A percentile compares a stretch with the other conserved stretches of the same genome.
Conservation (phyloP, 805 yeast species). For the Saccharomyces mikatae region DNA sequence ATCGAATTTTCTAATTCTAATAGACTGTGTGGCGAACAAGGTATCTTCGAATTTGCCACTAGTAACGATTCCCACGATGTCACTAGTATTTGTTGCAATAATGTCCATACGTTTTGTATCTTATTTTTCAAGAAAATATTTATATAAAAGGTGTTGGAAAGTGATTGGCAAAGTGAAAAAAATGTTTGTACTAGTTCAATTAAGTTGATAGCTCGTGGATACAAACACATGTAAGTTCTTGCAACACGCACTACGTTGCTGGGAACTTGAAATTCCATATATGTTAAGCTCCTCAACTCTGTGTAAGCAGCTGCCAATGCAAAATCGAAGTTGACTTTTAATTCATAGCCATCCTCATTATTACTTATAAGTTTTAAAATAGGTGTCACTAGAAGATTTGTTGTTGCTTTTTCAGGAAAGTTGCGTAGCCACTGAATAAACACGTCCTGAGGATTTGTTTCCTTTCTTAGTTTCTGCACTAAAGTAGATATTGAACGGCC, state of each 20-base stretch:
- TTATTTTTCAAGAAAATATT: constrained; percentile 36
- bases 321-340: constrained; percentile 47
- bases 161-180: constrained; percentile 22
- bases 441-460: constrained; percentile 36
- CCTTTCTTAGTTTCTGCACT: constrained; percentile 37
- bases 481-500: constrained; percentile 57
- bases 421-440: constrained; percentile 44
- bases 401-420: constrained; percentile 14
- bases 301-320: constrained; percentile 37
- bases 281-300: constrained; percentile 45
- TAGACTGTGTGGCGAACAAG: neutral
- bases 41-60: constrained; percentile 4
- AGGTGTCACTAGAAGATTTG: constrained; percentile 24
- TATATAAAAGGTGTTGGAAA: constrained; percentile 35
- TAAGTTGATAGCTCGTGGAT: constrained; percentile 50
- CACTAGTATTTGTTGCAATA: constrained; percentile 31
- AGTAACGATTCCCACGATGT: constrained; percentile 49
- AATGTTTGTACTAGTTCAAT: constrained; percentile 43
- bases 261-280: constrained; percentile 52
- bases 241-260: constrained; percentile 40
- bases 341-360: constrained; percentile 19
- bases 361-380: constrained; percentile 34
- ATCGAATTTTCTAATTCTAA: constrained; percentile 37
- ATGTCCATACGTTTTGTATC: constrained; percentile 27
- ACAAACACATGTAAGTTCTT: constrained; percentile 41